Evolutionary conservation across 352 stramenopile species (phyloP).

Genomic region (Blastocystis sp.): DNA sequence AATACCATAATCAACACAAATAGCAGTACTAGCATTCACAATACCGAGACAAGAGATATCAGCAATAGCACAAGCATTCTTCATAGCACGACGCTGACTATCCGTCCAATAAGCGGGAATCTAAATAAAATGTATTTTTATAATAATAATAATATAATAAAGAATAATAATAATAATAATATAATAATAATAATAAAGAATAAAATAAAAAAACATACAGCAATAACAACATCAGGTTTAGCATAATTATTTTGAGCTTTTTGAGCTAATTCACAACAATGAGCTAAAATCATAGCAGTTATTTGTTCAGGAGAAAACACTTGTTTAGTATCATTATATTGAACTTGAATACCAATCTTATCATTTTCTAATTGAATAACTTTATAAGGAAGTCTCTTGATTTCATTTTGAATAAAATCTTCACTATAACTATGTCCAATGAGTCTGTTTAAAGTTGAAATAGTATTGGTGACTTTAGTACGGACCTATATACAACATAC

Average conservation of each 20-base stretch:
- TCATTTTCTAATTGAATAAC: slow-evolving; percentile 61
- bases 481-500: slow-evolving; percentile 48
- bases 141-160: no score
- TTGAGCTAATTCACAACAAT: slow-evolving; percentile 77
- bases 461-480: slow-evolving; percentile 92
- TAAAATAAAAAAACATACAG: slow-evolving; percentile 45
- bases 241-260: slow-evolving; percentile 64
- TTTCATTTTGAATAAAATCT: slow-evolving; percentile 77
- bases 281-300: slow-evolving; percentile 84
- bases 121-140: no score
- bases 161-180: no score
- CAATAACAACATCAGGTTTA: slow-evolving; percentile 49
- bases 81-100: slow-evolving; percentile 74
- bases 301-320: slow-evolving; percentile 81
- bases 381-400: slow-evolving; percentile 66
- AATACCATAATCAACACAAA: slow-evolving; percentile 76
- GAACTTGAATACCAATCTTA: slow-evolving; percentile 63
- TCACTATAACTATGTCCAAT: slow-evolving; percentile 84
- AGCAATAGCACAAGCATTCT: slow-evolving; percentile 72
- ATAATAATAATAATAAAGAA: slow-evolving; percentile 73
- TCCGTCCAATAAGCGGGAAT: slow-evolving; percentile 92
- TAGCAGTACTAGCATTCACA: slow-evolving; percentile 90
- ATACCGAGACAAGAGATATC: slow-evolving; percentile 80
- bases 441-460: slow-evolving; percentile 81
- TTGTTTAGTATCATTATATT: slow-evolving; percentile 67